These are phyloP conservation scores for Phalaenopsis aphrodite DNA, from an alignment of 106 monocot species.

Conservation along the genomic window DNA sequence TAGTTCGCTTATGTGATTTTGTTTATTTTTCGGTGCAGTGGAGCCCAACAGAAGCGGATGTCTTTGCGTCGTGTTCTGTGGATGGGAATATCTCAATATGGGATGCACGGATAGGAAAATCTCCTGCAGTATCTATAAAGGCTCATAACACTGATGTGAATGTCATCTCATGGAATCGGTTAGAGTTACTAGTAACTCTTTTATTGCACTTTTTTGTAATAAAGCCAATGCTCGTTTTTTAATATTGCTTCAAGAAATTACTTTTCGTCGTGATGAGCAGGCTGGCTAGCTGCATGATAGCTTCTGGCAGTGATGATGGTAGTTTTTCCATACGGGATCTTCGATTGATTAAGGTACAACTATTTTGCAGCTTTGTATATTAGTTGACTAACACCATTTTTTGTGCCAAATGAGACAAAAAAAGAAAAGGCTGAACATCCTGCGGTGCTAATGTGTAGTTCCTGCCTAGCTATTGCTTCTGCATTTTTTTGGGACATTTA, in stretches of 20 bases:
- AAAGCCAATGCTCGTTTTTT: background rate
- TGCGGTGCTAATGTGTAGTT: background rate
- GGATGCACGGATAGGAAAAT: slow-evolving; percentile 75
- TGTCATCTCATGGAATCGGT: slow-evolving; percentile 99
- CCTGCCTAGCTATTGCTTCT: background rate
- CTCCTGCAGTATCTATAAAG: slow-evolving; percentile 70
- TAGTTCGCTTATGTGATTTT: background rate
- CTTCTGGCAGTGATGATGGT: slow-evolving; percentile 96
- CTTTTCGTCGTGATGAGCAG: slow-evolving; percentile 22
- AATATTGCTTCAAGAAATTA: background rate
- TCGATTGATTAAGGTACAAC: slow-evolving; percentile 66
- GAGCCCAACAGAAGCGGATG: slow-evolving; percentile 95
- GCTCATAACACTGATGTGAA: slow-evolving; percentile 86
- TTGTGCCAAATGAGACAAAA: background rate
- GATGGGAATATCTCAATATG: slow-evolving; percentile 82
- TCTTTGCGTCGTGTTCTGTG: slow-evolving; percentile 95
- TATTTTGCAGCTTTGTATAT: background rate
- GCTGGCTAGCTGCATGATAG: slow-evolving; percentile 89
- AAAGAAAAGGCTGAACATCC: background rate
- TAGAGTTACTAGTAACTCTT: slow-evolving; percentile 8
- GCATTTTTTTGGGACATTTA: too few species aligned
- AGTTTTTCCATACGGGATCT: slow-evolving; percentile 86
- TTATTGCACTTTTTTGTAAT: background rate
- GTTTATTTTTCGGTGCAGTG: slow-evolving; percentile 33
- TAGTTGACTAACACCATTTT: too few species aligned